Percentiles rank a stretch among this genome's conserved stretches.
Conservation (phyloP, 2,329 filamentous ascomycete genomes). For the Ophiocordyceps sinensis region DNA sequence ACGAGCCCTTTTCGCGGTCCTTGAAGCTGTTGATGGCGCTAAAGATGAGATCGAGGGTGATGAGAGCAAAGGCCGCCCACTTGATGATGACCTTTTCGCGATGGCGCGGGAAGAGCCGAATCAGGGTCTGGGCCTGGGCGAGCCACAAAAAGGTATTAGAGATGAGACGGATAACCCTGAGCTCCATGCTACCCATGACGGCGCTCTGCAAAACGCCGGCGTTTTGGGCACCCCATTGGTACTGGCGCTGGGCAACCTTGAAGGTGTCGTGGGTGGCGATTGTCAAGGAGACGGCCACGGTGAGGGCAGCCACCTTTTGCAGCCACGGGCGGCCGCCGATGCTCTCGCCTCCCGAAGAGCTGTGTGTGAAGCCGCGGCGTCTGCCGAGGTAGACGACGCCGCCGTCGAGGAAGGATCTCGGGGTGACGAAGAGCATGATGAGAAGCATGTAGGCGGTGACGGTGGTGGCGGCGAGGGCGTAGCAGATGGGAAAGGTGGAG, state of each 20-base stretch:
- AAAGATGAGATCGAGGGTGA: constrained; percentile 81
- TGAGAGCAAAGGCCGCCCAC: constrained; percentile 92
- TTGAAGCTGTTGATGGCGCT: constrained; percentile 80
- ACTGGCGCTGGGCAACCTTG: constrained; percentile 68
- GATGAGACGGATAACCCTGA: constrained; percentile 82
- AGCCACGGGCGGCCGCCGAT: constrained; percentile 89
- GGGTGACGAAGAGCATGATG: constrained; percentile 86
- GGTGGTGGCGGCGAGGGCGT: constrained; percentile 81
- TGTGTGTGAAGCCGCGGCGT: constrained; percentile 74
- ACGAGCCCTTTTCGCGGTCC: constrained; percentile 29
- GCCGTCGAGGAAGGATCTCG: constrained; percentile 82
- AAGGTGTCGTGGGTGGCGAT: constrained; percentile 92
- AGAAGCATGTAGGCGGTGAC: constrained; percentile 85
- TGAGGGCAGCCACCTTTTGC: constrained; percentile 66
- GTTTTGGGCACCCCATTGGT: constrained; percentile 65
- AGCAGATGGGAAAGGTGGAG: constrained; percentile 83
- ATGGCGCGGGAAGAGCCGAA: constrained; percentile 87
- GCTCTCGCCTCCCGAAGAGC: constrained; percentile 63
- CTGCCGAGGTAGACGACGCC: constrained; percentile 69
- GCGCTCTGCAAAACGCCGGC: constrained; percentile 58
- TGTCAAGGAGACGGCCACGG: constrained; percentile 71
- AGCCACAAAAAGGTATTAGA: constrained; percentile 96
- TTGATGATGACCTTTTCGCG: constrained; percentile 98
- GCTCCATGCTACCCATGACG: constrained; percentile 72
- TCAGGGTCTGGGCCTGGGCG: constrained; percentile 91